Conservation (phyloP, 805 yeast species). For the Hagleromyces aurorensis region DNA sequence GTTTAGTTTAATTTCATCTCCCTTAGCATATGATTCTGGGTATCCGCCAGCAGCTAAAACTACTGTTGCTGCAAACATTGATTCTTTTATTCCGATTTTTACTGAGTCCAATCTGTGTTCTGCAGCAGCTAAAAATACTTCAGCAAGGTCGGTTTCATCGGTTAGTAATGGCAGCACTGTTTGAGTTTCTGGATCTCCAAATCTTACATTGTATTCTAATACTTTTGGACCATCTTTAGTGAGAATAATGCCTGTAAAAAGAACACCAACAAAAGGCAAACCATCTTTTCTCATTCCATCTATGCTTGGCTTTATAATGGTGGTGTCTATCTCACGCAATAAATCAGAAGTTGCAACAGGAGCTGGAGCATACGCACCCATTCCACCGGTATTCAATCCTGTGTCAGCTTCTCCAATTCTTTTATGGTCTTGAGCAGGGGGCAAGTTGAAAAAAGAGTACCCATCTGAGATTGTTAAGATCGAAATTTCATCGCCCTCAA, state of each 20-base stretch:
- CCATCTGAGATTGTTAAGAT: conserved; percentile 91
- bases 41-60: conserved; percentile 97
- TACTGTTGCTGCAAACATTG: conserved; percentile 78
- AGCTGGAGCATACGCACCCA: conserved; percentile 99
- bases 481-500: conserved; percentile 95
- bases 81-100: conserved; percentile 41
- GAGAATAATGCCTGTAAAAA: conserved; percentile 92
- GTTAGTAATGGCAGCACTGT: conserved; percentile 83
- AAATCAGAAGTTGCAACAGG: conserved; percentile 82
- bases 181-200: conserved; percentile 99
- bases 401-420: conserved; percentile 88
- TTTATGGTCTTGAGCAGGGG: conserved; percentile 98
- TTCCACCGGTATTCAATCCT: conserved; percentile 97
- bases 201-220: conserved; percentile 93
- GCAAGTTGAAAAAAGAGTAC: conserved; percentile 79
- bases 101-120: conserved; percentile 90
- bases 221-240: conserved; percentile 88
- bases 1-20: conserved; percentile 66
- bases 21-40: conserved; percentile 81
- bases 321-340: conserved; percentile 57
- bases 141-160: conserved; percentile 84
- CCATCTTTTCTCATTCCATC: conserved; percentile 96
- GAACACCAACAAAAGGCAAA: conserved; percentile 88
- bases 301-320: conserved; percentile 83
- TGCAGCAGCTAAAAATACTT: conserved; percentile 86